Evolutionary conservation across 2,329 filamentous ascomycete species (phyloP), one percentile per base, ranked within the genome.

Genomic region (Pseudocercospora fijiensis): DNA sequence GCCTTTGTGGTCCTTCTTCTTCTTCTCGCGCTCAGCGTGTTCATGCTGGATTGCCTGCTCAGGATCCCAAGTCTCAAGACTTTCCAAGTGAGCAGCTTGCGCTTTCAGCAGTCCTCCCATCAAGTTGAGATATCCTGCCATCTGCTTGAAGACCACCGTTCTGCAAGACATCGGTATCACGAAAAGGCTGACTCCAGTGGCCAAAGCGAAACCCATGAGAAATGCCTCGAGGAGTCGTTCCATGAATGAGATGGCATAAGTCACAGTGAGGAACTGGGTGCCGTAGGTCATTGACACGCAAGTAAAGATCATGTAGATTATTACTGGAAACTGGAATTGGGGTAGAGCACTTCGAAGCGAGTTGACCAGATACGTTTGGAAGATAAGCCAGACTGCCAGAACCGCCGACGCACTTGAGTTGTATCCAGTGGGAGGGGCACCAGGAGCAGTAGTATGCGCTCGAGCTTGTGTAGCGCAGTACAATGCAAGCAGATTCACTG

Each of bases 391-490:
- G 3, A 91, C 79, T 0, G 78, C 89, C 64, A 85, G 85, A 0
- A 92, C 89, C 0, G 84, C 88, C 1, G 86, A 85, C 56, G 90
- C 88, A n/a, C 88, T 89, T 1, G 89, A 86, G 72, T 91, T 92
- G 77, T 92, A 92, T 4, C 49, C 65, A n/a, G 69, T 69, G 6
- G 71, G 73, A 58, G 69, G 65, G 22, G 63, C 65, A 43, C 67
- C 74, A 24, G 73, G 70, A 27, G 67, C 61, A 41, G 67, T 80
- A 0, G 87, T 89, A 69, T 90, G 80, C 49, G 83, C 67, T 47
- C 89, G 83, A 7, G 90, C 90, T 73, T 88, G 81, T 30, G 90
- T 80, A n/a, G 81, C 82, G 45, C 83, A 86, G 80, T 85, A 91
- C 33, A 90, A 79, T 62, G 86, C 84, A 9, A 92, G 78, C 65